Evolutionary conservation across 495 filamentous ascomycete genomes (phyloP).

Genomic region (Talaromyces wortmannii): DNA sequence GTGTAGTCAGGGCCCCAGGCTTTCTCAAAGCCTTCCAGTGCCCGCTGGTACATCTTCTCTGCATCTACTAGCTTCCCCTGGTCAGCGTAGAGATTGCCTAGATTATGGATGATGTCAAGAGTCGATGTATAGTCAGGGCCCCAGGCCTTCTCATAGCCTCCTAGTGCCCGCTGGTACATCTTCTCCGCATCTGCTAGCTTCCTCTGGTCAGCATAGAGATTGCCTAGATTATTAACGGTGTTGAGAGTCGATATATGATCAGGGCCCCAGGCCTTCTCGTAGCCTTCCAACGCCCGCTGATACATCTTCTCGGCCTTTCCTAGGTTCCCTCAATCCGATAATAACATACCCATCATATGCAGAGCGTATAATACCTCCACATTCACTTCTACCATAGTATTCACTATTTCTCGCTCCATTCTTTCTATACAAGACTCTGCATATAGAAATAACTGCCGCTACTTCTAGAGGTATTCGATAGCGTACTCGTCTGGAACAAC

Average conservation of each 20-base stretch:
- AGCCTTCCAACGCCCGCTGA: constrained; percentile 6
- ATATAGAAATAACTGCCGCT: constrained; percentile 19
- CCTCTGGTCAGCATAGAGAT: constrained; percentile 11
- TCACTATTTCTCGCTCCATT: constrained; percentile 1
- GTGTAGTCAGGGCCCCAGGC: constrained; percentile 22
- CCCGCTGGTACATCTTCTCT: constrained; percentile 24
- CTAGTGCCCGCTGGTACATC: constrained; percentile 13
- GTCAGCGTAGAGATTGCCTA: constrained; percentile 15
- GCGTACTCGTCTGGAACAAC: constrained; percentile 10
- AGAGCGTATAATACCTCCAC: background rate
- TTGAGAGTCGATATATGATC: background rate
- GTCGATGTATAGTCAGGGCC: constrained; percentile 23
- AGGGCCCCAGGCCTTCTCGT: constrained; percentile 17
- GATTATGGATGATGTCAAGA: constrained; percentile 16
- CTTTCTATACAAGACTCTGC: constrained; percentile 11
- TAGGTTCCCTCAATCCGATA: constrained; percentile 13
- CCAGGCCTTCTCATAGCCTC: constrained; percentile 14
- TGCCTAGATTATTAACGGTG: constrained; percentile 12
- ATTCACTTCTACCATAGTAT: background rate
- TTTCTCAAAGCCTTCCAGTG: constrained; percentile 22
- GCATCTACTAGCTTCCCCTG: constrained; percentile 23
- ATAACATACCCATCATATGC: constrained; percentile 13
- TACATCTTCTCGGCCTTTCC: constrained; percentile 22
- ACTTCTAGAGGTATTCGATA: constrained; percentile 5
- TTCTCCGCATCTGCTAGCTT: constrained; percentile 17